Conservation (phyloP, 306 rosid species). For the Glycine latifolia region DNA sequence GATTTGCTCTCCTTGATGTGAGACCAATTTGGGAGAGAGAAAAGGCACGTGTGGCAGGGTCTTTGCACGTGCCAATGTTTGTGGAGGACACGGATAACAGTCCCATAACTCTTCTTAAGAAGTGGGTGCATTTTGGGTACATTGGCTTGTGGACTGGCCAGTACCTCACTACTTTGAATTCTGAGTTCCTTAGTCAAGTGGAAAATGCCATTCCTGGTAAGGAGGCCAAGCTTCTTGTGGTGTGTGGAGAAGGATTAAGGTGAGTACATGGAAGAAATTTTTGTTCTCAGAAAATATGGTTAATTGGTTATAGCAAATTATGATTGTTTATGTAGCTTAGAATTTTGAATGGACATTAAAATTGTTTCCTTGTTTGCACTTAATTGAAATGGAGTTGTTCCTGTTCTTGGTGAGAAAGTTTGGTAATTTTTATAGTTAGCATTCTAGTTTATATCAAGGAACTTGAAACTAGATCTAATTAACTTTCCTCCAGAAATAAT, state of each 20-base stretch:
- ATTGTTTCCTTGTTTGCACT: background rate
- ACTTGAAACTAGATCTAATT: background rate
- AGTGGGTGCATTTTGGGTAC: constrained; percentile 88
- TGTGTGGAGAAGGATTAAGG: constrained; percentile 90
- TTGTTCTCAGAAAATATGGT: background rate
- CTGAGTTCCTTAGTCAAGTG: constrained; percentile 64
- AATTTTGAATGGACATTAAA: background rate
- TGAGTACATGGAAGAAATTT: constrained; percentile 27
- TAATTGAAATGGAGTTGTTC: background rate
- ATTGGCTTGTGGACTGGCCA: constrained; percentile 88
- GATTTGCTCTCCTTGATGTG: constrained; percentile 65
- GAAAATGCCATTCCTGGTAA: constrained; percentile 61
- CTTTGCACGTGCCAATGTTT: constrained; percentile 71
- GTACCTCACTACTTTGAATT: constrained; percentile 60
- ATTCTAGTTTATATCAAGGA: background rate
- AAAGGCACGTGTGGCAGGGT: constrained; percentile 72
- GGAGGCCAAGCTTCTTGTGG: constrained; percentile 68
- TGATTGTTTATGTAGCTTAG: background rate
- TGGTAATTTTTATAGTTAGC: constrained; percentile 6
- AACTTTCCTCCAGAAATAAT: background rate
- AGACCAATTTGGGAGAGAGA: constrained; percentile 82
- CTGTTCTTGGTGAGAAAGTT: background rate
- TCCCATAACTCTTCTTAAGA: constrained; percentile 63
- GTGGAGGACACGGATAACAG: constrained; percentile 67
- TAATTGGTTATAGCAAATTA: background rate